Evolutionary conservation across 2,329 filamentous ascomycete genomes (phyloP).

Genomic region (Orbilia brochopaga): DNA sequence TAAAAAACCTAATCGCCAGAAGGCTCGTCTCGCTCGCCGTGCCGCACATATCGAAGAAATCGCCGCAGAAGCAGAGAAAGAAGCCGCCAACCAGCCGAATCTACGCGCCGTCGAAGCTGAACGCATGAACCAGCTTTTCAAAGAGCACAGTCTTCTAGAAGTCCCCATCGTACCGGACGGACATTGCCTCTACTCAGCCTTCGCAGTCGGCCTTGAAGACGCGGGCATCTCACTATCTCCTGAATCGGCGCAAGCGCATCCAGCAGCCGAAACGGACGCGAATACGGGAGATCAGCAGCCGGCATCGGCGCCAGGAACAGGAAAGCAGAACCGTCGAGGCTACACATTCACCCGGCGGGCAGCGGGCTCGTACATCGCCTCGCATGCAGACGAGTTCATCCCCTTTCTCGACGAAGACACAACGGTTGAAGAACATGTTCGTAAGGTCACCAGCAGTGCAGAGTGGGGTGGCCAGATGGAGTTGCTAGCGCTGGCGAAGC

Average conservation of each 20-base stretch:
- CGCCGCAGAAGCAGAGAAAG: conserved; percentile 71
- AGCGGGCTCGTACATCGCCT: conserved; percentile 77
- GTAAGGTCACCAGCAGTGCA: conserved; percentile 80
- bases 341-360: conserved; percentile 73
- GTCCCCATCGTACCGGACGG: conserved; percentile 86
- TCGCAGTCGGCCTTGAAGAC: conserved; percentile 77
- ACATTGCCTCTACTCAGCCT: conserved; percentile 90
- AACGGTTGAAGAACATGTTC: conserved; percentile 71
- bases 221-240: conserved; percentile 21
- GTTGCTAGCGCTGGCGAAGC: conserved; percentile 79
- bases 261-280: not conserved
- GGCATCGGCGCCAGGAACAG: conserved; percentile 14
- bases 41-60: conserved; percentile 81
- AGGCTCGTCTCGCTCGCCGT: conserved; percentile 85
- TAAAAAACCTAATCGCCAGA: conserved; percentile 88
- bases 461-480: conserved; percentile 97
- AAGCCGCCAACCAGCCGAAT: conserved; percentile 77
- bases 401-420: conserved; percentile 79
- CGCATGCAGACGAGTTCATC: conserved; percentile 78
- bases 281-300: not conserved
- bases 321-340: conserved; percentile 57
- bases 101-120: conserved; percentile 72
- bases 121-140: conserved; percentile 73
- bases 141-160: conserved; percentile 70
- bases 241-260: not conserved